phyloP scores from a whole-genome alignment of 257 asterid genomes.

The Solanum appendiculatum region DNA sequence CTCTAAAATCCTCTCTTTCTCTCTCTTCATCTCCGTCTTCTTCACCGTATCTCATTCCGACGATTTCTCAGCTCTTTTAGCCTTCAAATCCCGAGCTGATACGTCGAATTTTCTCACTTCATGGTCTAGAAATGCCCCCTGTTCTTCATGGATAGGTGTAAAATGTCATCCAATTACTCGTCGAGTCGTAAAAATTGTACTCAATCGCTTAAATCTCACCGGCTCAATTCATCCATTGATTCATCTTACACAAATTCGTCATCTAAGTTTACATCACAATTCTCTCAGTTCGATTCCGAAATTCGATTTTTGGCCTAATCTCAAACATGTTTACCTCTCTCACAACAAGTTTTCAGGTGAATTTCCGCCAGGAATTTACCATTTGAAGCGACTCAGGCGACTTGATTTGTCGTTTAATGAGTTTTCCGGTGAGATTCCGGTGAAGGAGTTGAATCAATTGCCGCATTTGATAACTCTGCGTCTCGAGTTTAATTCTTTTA shows the following conservation, averaged over 20 bases:
- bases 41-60: not conserved
- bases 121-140: constrained; percentile 12
- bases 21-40: not conserved
- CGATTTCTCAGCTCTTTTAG: constrained; percentile 10
- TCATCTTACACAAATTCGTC: constrained; percentile 19
- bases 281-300: constrained; percentile 6
- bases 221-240: constrained; percentile 14
- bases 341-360: constrained; percentile 19
- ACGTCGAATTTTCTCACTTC: constrained; percentile 21
- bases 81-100: constrained; percentile 13
- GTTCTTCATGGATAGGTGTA: constrained; percentile 25
- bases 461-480: constrained; percentile 23
- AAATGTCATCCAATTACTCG: constrained; percentile 10
- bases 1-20: not conserved
- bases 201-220: constrained; percentile 8
- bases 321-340: constrained; percentile 22
- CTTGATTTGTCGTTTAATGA: constrained; percentile 23
- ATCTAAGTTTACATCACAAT: constrained; percentile 24
- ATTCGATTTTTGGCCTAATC: constrained; percentile 15
- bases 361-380: constrained; percentile 13
- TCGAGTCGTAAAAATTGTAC: constrained; percentile 19
- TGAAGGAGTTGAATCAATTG: constrained; percentile 14
- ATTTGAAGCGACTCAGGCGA: constrained; percentile 9
- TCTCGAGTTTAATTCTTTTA: constrained; percentile 20
- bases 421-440: constrained; percentile 16